Evolutionary conservation across 352 stramenopile species (phyloP).

Genomic region (Globisporangium abappressorium): DNA sequence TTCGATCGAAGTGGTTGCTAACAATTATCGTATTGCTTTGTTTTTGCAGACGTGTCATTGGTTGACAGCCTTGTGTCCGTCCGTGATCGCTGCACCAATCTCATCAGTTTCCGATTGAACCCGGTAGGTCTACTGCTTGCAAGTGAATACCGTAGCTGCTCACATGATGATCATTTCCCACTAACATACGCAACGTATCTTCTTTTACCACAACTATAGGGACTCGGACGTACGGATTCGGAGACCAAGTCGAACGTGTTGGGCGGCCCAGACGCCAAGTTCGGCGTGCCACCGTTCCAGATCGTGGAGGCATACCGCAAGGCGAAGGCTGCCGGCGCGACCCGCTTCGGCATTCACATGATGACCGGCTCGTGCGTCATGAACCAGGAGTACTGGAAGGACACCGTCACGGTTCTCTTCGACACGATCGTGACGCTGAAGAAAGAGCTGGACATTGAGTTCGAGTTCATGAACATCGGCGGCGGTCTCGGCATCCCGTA

Average conservation of each 20-base stretch:
- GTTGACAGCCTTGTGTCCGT: slow-evolving; percentile 72
- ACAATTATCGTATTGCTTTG: not conserved
- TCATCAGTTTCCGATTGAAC: slow-evolving; percentile 89
- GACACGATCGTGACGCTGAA: slow-evolving; percentile 77
- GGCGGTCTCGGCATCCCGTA: slow-evolving; percentile 88
- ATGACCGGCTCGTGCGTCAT: slow-evolving; percentile 91
- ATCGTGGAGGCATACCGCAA: slow-evolving; percentile 87
- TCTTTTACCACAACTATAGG: slow-evolving; percentile 18
- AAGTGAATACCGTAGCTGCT: not conserved
- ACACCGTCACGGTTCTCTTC: slow-evolving; percentile 84
- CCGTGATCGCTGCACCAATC: slow-evolving; percentile 68
- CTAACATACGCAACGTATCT: not conserved
- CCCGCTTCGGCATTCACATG: slow-evolving; percentile 90
- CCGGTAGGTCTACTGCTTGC: slow-evolving; percentile 25
- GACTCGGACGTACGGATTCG: slow-evolving; percentile 83
- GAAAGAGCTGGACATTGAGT: slow-evolving; percentile 82
- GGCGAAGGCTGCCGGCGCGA: slow-evolving; percentile 73
- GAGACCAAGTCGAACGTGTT: slow-evolving; percentile 89
- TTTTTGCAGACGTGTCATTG: slow-evolving; percentile 58
- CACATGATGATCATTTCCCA: not conserved
- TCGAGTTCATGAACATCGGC: slow-evolving; percentile 92
- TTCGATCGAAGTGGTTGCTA: not conserved
- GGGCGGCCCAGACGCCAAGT: slow-evolving; percentile 86
- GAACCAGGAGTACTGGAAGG: slow-evolving; percentile 87
- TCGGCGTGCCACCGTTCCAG: slow-evolving; percentile 84